Percentiles rank a stretch among this genome's conserved stretches.
phyloP scores from a whole-genome alignment of 768 basidiomycete genomes.

The Podaxis mareebaensis region DNA sequence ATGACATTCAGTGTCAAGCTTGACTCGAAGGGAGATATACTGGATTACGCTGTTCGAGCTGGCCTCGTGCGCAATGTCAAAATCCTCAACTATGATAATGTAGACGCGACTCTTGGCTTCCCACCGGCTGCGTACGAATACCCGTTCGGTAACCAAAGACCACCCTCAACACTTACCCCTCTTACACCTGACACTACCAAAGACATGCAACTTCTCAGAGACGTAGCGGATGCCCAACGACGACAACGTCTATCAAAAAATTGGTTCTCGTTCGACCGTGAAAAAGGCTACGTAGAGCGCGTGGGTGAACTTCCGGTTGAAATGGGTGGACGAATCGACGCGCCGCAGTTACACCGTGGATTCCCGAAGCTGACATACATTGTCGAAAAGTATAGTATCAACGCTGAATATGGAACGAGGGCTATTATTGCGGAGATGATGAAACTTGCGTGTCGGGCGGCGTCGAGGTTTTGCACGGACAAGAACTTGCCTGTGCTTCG shows the following conservation, averaged over 20 bases:
- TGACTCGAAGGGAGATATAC: conserved; percentile 57
- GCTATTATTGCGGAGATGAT: conserved; percentile 75
- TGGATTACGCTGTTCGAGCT: conserved; percentile 69
- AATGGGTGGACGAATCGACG: conserved; percentile 29
- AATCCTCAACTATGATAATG: conserved; percentile 63
- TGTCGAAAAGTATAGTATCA: conserved; percentile 29
- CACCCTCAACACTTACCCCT: not conserved
- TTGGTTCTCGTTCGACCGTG: conserved; percentile 11
- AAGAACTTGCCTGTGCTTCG: conserved; percentile 63
- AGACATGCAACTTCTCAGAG: conserved; percentile 31
- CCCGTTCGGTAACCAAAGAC: conserved; percentile 44
- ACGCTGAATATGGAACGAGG: conserved; percentile 43
- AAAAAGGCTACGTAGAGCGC: not conserved
- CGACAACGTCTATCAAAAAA: conserved; percentile 1
- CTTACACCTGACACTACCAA: conserved; percentile 25
- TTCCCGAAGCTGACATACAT: conserved; percentile 50
- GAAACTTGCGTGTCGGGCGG: conserved; percentile 75
- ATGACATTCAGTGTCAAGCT: conserved; percentile 83
- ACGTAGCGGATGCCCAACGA: not conserved
- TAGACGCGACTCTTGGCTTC: conserved; percentile 52
- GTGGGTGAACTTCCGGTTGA: conserved; percentile 28
- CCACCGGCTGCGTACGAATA: conserved; percentile 20
- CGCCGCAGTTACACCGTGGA: conserved; percentile 39
- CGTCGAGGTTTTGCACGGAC: conserved; percentile 70
- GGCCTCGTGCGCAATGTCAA: conserved; percentile 73